Evolutionary conservation across 768 basidiomycete genomes (phyloP), one percentile per base, ranked within the genome.

Genomic region (Tylopilus cervinicoccineus): DNA sequence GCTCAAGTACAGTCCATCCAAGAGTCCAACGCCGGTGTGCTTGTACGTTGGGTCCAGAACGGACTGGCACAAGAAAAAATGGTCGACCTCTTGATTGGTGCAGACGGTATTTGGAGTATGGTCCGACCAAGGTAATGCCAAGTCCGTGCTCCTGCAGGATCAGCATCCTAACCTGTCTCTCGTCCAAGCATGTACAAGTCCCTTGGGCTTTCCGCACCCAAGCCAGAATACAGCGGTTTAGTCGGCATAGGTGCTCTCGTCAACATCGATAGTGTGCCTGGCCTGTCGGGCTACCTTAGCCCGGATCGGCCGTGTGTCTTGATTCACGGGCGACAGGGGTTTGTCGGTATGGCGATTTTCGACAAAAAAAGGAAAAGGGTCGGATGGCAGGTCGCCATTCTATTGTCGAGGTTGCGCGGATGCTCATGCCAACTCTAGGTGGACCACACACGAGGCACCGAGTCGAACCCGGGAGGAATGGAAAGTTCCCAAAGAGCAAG

Each of bases 61-160:
- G 63, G 54, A 32, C 23, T 39, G 16, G 8, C 13, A 12, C 47
- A 63, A 33, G 51, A 63, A 45, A 61, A 48, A 51, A 61, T 57
- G 51, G 64, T 47, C n/a, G 66, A 67, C 46, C 61, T 66, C 14
- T 43, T 66, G 34, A 50, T 65, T 17, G 65, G 64, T 31, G 65
- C 64, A 28, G 65, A 67, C 23, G 61, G 63, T 5, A 63, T 67
- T 16, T 68, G 65, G 66, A 64, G 65, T 24, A 52, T 40, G 9
- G 64, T 60, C 16, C 57, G 61, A 32, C 38, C 57, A 23, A 64
- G 52, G 64, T 61, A 47, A 48, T 13, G 17, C 23, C 23, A 7
- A 22, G 6, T 14, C 28, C 12, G 8, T 40, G 24, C 22, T 36
- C 28, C 10, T 5, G 14, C 8, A 14, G 28, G 23, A 20, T 41